These are phyloP conservation scores for Cryptosporidium ryanae DNA, from an alignment of 169 alveolate species.

Conservation along the genomic window DNA sequence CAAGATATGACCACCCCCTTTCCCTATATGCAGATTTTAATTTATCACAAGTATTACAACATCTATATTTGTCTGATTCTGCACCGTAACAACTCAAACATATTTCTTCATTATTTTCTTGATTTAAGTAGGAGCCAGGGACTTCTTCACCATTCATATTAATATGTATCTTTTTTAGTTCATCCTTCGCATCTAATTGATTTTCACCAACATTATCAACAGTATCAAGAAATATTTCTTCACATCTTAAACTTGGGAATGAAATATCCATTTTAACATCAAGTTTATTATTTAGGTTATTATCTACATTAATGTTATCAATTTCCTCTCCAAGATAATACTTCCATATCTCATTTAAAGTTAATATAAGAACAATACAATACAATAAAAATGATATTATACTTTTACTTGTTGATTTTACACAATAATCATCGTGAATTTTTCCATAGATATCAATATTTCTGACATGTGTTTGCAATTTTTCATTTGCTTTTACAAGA, in stretches of 20 bases:
- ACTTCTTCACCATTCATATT: conserved; percentile 50
- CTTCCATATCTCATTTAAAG: conserved; percentile 21
- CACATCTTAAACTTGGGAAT: conserved; percentile 72
- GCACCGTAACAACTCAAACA: conserved; percentile 73
- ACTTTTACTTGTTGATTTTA: conserved; percentile 63
- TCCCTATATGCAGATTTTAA: conserved; percentile 59
- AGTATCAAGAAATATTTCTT: conserved; percentile 65
- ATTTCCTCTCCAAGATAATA: conserved; percentile 47
- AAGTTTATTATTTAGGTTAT: conserved; percentile 42
- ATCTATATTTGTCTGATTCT: conserved; percentile 31
- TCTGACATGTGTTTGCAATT: conserved; percentile 17
- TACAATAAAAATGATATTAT: conserved; percentile 41
- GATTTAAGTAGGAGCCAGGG: background rate
- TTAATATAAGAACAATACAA: conserved; percentile 15
- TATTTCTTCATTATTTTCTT: conserved; percentile 4
- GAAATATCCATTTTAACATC: conserved; percentile 42
- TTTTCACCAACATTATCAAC: conserved; percentile 73
- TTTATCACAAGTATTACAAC: conserved; percentile 59
- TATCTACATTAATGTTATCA: conserved; percentile 63
- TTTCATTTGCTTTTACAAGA: conserved; percentile 7
- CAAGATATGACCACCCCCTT: conserved; percentile 72
- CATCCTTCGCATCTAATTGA: conserved; percentile 50
- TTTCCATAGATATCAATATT: conserved; percentile 71
- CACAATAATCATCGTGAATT: conserved; percentile 69
- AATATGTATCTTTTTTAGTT: conserved; percentile 40